Evolutionary conservation across 441 rosid genomes (phyloP), one percentile per base, ranked within the genome.

Genomic region (Pelargonium citronellum): DNA sequence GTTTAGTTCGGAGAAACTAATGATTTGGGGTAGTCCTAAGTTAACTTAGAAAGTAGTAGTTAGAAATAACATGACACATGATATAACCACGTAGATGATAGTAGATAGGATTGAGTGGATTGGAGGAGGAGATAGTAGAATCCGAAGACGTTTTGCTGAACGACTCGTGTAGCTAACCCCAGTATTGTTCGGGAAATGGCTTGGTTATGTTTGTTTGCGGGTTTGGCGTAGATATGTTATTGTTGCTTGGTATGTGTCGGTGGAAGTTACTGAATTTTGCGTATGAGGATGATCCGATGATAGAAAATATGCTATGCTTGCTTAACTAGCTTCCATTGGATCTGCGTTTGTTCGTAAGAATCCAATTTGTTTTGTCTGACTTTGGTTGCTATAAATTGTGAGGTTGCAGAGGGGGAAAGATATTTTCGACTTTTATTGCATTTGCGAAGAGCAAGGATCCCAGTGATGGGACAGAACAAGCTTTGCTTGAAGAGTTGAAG

Each of bases 401-500:
- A 11, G 57, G 16, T n/a, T 51, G 15, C 57, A 57, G 62, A 24
- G 66, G 41, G 24, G 13, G 34, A 27, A 76, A 76, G 68, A 67
- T 76, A 19, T 71, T 76, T 60, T 47, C 64, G 51, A 44, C 72
- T 63, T 76, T 76, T 10, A 64, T 76, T 30, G 68, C 64, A 67
- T 76, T 76, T 16, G 10, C 72, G 69, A 71, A 67, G 75, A 71
- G 75, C 69, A 76, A 76, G 71, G 75, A 76, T 37, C 69, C 79
- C 13, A 71, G 61, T 62, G 79, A 76, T 37, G 79, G 75, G 19
- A 57, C 69, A 0, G 75, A 76, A 51, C 72, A 67, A 70, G 75
- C 75, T 16, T 30, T 76, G 69, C 69, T 76, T 43, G 72, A 58
- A 41, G 79, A 76, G 65, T 41, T 76, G 75, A 76, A 76, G 16